Conservation (phyloP, 2,329 filamentous ascomycete genomes). For the Clonostachys chloroleuca region DNA sequence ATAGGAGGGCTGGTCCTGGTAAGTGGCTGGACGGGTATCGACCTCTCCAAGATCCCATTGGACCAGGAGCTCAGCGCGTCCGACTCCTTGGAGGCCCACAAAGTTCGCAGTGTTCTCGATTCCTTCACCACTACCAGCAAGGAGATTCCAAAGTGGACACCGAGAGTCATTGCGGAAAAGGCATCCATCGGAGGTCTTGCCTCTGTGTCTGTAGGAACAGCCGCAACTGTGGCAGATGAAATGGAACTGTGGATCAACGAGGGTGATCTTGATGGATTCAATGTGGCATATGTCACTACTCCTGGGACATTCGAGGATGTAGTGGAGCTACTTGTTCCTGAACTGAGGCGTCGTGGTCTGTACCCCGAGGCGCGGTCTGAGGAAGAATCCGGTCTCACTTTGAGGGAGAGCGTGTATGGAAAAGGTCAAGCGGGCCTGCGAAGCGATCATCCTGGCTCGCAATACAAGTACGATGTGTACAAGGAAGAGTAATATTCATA, state of each 20-base stretch:
- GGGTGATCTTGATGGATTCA: constrained; percentile 58
- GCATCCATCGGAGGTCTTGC: constrained; percentile 23
- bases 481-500: constrained; percentile 35
- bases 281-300: constrained; percentile 9
- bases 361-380: constrained; percentile 18
- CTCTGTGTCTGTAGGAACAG: constrained; percentile 19
- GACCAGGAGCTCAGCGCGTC: constrained; percentile 52
- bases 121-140: constrained; percentile 39
- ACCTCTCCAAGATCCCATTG: constrained; percentile 50
- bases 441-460: constrained; percentile 50
- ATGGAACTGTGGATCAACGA: constrained; percentile 34
- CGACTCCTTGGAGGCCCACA: constrained; percentile 48
- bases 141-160: constrained; percentile 21
- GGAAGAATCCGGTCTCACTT: constrained; percentile 34
- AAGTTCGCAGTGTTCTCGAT: constrained; percentile 42
- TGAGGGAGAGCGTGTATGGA: constrained; percentile 57
- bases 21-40: constrained; percentile 56
- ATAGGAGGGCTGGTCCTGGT: constrained; percentile 51
- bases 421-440: constrained; percentile 49
- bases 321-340: constrained; percentile 13
- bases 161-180: constrained; percentile 22
- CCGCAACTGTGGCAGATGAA: constrained; percentile 20
- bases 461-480: constrained; percentile 58
- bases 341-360: constrained; percentile 10
- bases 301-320: constrained; percentile 12